Evolutionary conservation across 2,329 filamentous ascomycete genomes (phyloP).

Genomic region (Aspergillus novofumigatus): DNA sequence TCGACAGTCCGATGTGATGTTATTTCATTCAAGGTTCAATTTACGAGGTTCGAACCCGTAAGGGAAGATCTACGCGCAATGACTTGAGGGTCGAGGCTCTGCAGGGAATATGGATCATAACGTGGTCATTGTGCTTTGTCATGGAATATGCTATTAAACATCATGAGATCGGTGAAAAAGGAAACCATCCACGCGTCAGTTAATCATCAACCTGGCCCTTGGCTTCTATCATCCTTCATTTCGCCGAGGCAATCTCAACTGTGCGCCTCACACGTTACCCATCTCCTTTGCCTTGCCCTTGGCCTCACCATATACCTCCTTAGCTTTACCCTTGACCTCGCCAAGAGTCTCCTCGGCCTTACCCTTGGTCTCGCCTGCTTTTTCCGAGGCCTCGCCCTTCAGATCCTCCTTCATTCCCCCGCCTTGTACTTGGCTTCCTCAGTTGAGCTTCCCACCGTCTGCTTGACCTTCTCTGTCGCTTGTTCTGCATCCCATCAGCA

Average conservation of each 20-base stretch:
- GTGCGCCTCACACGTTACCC: slow-evolving; percentile 10
- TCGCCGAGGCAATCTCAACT: not conserved
- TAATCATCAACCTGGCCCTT: not conserved
- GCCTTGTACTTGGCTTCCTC: slow-evolving; percentile 47
- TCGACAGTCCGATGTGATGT: not conserved
- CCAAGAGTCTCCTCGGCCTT: slow-evolving; percentile 13
- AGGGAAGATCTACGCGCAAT: not conserved
- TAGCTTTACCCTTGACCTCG: slow-evolving; percentile 13
- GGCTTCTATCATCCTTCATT: not conserved
- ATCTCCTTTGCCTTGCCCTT: slow-evolving; percentile 25
- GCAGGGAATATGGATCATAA: not conserved
- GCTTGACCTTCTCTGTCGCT: slow-evolving; percentile 44
- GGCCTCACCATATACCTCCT: slow-evolving; percentile 11
- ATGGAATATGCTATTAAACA: not conserved
- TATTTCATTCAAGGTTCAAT: not conserved
- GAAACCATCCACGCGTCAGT: not conserved
- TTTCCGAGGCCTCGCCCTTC: slow-evolving; percentile 18
- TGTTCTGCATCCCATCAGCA: slow-evolving; percentile 41
- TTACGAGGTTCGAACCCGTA: not conserved
- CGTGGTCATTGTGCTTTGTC: not conserved
- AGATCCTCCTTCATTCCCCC: slow-evolving; percentile 29
- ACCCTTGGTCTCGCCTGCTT: slow-evolving; percentile 10
- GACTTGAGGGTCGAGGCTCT: not conserved
- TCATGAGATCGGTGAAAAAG: not conserved
- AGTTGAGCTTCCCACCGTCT: slow-evolving; percentile 38